phyloP scores from a whole-genome alignment of 179 eudicot species.

The Beta lomatogona region DNA sequence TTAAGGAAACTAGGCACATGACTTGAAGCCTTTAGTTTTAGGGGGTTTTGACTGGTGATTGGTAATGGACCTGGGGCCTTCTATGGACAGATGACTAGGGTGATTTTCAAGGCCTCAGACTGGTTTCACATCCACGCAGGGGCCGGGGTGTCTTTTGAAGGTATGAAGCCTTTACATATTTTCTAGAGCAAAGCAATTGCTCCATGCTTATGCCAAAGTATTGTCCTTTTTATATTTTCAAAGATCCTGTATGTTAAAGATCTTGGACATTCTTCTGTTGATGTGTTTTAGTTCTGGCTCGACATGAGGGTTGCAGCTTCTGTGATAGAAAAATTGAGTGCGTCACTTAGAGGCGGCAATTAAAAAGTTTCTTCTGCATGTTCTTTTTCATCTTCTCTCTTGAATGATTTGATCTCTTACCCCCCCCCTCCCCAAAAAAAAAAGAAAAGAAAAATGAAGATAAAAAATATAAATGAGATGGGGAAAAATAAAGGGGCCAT shows the following conservation, averaged over 20 bases:
- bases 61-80: neutral
- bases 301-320: neutral
- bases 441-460: no score
- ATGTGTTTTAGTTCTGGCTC: neutral
- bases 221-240: neutral
- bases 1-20: neutral
- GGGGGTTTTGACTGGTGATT: neutral
- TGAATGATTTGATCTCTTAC: neutral
- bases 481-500: no score
- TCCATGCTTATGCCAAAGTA: neutral
- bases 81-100: neutral
- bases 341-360: neutral
- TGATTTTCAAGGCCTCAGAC: neutral
- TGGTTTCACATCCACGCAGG: neutral
- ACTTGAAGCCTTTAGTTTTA: neutral
- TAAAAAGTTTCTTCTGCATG: neutral
- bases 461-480: no score
- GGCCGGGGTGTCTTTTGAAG: neutral
- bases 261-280: neutral
- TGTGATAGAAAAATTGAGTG: neutral
- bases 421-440: no score
- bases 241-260: neutral
- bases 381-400: neutral
- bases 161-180: neutral
- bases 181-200: neutral